These are phyloP conservation scores for Onygenales sp. DNA, from an alignment of 2,329 filamentous ascomycete species.

Conservation along the genomic window DNA sequence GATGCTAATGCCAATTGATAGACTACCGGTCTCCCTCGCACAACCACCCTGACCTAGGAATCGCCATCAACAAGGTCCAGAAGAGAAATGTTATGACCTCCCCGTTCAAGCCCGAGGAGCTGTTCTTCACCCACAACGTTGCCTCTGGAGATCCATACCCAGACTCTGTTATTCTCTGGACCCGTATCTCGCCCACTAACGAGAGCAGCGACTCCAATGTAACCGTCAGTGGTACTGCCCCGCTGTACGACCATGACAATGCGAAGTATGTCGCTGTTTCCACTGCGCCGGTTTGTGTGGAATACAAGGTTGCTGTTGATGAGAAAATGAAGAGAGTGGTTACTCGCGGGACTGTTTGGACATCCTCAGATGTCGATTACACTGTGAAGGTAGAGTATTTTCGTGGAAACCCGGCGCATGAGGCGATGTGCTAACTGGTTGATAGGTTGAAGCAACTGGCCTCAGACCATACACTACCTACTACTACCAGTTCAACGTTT, in stretches of 20 bases:
- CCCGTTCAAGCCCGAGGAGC: conserved; percentile 34
- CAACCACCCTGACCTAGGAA: conserved; percentile 53
- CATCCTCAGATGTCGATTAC: conserved; percentile 64
- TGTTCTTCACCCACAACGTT: conserved; percentile 58
- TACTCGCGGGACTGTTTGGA: conserved; percentile 52
- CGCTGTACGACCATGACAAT: conserved; percentile 37
- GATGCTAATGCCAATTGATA: not conserved
- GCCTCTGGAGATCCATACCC: conserved; percentile 39
- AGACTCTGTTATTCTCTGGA: conserved; percentile 37
- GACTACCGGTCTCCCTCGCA: conserved; percentile 58
- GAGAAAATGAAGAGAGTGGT: conserved; percentile 39
- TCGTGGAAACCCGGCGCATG: too few species aligned
- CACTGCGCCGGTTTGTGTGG: conserved; percentile 55
- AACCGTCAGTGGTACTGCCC: conserved; percentile 48
- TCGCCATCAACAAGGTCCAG: conserved; percentile 54
- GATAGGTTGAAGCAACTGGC: conserved; percentile 54
- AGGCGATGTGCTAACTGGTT: too few species aligned
- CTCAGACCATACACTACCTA: conserved; percentile 52
- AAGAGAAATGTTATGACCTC: conserved; percentile 43
- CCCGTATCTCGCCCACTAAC: conserved; percentile 29
- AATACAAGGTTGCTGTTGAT: conserved; percentile 51
- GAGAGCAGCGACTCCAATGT: conserved; percentile 41
- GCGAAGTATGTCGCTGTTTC: conserved; percentile 32
- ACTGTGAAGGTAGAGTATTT: conserved; percentile 51
- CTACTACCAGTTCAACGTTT: conserved; percentile 62